Evolutionary conservation across 192 early-diverging fungal species (phyloP).

Genomic region (Diversispora epigaea): DNA sequence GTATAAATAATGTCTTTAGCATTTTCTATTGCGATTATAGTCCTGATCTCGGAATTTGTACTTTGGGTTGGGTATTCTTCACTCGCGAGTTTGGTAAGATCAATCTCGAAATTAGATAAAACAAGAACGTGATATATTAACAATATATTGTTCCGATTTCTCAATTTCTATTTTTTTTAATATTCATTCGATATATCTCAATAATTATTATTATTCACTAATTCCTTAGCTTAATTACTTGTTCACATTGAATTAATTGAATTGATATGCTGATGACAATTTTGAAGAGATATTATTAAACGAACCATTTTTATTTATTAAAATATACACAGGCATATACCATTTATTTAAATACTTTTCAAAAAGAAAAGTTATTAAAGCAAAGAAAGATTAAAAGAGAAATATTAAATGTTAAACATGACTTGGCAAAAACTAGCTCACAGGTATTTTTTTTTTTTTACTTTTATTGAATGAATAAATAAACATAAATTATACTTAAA

Average conservation of each 20-base stretch:
- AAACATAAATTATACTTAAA: too few species aligned
- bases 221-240: not conserved
- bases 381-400: constrained; percentile 63
- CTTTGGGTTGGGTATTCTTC: constrained; percentile 55
- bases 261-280: not conserved
- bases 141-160: too few species aligned
- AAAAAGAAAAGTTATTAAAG: constrained; percentile 55
- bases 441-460: too few species aligned
- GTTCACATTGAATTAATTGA: not conserved
- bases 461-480: too few species aligned
- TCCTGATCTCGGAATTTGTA: constrained; percentile 59
- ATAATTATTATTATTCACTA: too few species aligned
- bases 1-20: constrained; percentile 49
- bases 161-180: too few species aligned
- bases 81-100: constrained; percentile 49
- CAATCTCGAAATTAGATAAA: not conserved
- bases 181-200: too few species aligned
- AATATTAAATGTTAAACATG: constrained; percentile 60
- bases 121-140: not conserved
- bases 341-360: constrained; percentile 51
- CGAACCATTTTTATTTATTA: not conserved
- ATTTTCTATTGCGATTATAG: constrained; percentile 58
- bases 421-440: constrained; percentile 67
- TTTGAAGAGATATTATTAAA: not conserved
- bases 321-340: constrained; percentile 46